Conservation (phyloP, 176 grass and related monocot species). For the Juncus effusus region DNA sequence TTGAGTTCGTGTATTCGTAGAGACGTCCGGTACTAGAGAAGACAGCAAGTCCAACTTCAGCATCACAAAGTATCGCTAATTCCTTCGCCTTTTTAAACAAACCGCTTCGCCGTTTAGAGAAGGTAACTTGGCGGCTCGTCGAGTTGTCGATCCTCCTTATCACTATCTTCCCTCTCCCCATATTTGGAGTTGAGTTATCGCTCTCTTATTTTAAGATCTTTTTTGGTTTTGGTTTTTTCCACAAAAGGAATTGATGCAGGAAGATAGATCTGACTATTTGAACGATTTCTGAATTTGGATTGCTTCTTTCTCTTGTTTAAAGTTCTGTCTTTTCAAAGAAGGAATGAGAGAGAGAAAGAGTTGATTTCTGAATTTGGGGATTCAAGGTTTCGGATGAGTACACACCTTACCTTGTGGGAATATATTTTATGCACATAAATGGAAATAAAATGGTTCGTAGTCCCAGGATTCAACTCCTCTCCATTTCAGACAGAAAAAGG, state of each 20-base stretch:
- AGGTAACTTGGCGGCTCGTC: conserved; percentile 86
- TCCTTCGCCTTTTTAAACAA: conserved; percentile 96
- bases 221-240: no score
- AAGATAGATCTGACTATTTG: no score
- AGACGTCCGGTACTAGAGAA: conserved; percentile 92
- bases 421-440: conserved; percentile 30
- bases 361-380: conserved; percentile 21
- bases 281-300: background rate
- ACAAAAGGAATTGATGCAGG: no score
- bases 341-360: background rate
- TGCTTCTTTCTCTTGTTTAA: background rate
- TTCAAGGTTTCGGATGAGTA: conserved; percentile 20
- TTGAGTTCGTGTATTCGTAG: conserved; percentile 76
- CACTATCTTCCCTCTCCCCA: conserved; percentile 88
- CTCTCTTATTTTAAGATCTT: background rate
- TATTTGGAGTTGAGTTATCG: conserved; percentile 15
- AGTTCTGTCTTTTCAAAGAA: background rate
- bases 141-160: conserved; percentile 94
- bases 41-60: conserved; percentile 82
- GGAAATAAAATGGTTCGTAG: conserved; percentile 13
- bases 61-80: conserved; percentile 90
- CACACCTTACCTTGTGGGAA: background rate
- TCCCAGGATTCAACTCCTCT: conserved; percentile 3
- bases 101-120: conserved; percentile 76
- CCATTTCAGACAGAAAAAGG: background rate